Conservation (phyloP, 164 flowering plant genomes). For the Tetracentron sinense region DNA sequence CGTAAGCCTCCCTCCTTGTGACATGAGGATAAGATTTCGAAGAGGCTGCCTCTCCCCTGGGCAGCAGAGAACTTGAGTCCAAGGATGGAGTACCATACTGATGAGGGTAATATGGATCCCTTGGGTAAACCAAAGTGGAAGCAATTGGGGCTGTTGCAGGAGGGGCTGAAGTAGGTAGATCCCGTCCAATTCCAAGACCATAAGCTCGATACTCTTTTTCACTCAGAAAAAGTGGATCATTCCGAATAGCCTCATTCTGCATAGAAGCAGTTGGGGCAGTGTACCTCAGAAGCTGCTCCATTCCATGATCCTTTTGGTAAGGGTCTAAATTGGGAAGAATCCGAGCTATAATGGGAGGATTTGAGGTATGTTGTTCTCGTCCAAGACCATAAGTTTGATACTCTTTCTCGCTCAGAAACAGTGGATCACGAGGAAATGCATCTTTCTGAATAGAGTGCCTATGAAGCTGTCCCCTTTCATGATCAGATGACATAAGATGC, state of each 20-base stretch:
- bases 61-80: slow-evolving; percentile 26
- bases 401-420: slow-evolving; percentile 30
- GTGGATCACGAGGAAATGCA: slow-evolving; percentile 23
- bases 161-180: background rate
- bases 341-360: slow-evolving; percentile 13
- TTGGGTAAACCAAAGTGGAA: slow-evolving; percentile 9
- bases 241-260: background rate
- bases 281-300: slow-evolving; percentile 3
- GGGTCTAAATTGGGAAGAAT: slow-evolving; percentile 10
- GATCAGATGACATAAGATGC: slow-evolving; percentile 18
- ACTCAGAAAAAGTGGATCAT: slow-evolving; percentile 18
- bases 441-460: slow-evolving; percentile 23
- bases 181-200: slow-evolving; percentile 14
- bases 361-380: slow-evolving; percentile 16
- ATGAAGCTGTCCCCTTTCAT: slow-evolving; percentile 26
- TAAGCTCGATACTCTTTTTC: slow-evolving; percentile 23
- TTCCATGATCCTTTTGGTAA: background rate
- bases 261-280: background rate
- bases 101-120: slow-evolving; percentile 22
- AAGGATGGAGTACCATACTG: slow-evolving; percentile 22
- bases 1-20: slow-evolving; percentile 24
- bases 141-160: background rate
- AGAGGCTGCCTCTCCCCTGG: slow-evolving; percentile 24
- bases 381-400: slow-evolving; percentile 34
- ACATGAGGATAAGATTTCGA: slow-evolving; percentile 22